Conservation (phyloP, 352 stramenopile species). For the Phytophthora fragariaefolia region DNA sequence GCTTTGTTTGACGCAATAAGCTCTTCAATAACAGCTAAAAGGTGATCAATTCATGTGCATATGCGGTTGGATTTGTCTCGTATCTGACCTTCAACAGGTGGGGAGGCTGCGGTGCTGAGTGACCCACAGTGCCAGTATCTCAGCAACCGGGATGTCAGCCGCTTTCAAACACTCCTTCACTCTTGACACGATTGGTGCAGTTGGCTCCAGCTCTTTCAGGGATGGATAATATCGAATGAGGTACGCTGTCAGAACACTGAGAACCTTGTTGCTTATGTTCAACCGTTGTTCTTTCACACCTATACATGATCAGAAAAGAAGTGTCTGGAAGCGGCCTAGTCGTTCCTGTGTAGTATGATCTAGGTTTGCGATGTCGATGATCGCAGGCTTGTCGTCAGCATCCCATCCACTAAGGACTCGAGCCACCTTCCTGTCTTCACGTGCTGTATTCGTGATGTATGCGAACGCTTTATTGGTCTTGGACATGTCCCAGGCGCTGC, state of each 20-base stretch:
- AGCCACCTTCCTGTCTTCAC: slow-evolving; percentile 7
- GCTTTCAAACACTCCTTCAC: background rate
- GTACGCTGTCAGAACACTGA: background rate
- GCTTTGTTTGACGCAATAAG: no score
- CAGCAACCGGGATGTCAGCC: background rate
- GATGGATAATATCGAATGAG: background rate
- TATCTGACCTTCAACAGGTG: background rate
- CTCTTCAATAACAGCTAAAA: no score
- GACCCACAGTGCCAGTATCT: background rate
- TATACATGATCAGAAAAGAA: slow-evolving; percentile 14
- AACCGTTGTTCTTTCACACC: background rate
- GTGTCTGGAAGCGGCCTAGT: background rate
- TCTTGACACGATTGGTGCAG: background rate
- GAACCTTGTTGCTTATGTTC: background rate
- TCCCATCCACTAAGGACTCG: slow-evolving; percentile 23
- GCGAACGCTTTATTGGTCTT: slow-evolving; percentile 37
- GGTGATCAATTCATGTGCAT: background rate
- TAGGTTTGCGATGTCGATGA: background rate
- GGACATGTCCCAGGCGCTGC: slow-evolving; percentile 37
- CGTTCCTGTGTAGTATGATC: slow-evolving; percentile 17
- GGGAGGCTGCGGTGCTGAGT: no score
- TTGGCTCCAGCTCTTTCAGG: background rate
- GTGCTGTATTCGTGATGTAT: slow-evolving; percentile 26
- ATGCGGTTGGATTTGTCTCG: background rate
- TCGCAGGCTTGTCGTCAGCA: background rate